Conservation (phyloP, 345 rosid species). For the Hypericum perforatum region DNA sequence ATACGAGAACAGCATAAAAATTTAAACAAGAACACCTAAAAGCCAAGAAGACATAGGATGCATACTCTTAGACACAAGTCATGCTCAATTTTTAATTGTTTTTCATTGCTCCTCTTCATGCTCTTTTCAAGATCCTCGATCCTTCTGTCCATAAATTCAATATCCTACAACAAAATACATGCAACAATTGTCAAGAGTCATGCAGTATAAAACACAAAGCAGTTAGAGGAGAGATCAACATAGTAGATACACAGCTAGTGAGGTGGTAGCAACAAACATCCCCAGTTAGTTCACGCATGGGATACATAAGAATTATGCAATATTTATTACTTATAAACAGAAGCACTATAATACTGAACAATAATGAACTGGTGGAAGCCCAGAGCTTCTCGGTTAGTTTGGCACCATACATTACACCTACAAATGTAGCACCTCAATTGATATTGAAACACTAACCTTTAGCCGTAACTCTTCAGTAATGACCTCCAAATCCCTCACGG, state of each 20-base stretch:
- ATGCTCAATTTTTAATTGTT: constrained; percentile 71
- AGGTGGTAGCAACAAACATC: too few species aligned
- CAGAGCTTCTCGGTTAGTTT: too few species aligned
- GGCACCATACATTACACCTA: too few species aligned
- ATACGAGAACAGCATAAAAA: background rate
- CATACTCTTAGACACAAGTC: constrained; percentile 54
- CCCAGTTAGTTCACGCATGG: too few species aligned
- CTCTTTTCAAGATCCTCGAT: constrained; percentile 88
- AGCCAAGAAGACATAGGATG: background rate
- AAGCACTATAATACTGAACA: too few species aligned
- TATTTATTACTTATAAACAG: too few species aligned
- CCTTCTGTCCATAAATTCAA: constrained; percentile 73
- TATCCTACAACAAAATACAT: constrained; percentile 41
- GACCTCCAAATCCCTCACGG: constrained; percentile 87
- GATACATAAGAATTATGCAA: too few species aligned
- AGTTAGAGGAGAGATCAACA: too few species aligned
- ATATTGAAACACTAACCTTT: constrained; percentile 42
- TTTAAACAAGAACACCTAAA: background rate
- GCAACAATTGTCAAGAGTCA: background rate
- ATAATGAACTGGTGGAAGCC: too few species aligned
- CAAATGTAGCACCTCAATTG: too few species aligned
- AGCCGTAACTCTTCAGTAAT: constrained; percentile 71
- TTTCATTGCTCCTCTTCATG: constrained; percentile 99
- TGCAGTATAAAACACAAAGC: too few species aligned
- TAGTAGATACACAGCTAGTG: too few species aligned